Evolutionary conservation across 495 filamentous ascomycete species (phyloP).

Genomic region (Penicillium parvum): DNA sequence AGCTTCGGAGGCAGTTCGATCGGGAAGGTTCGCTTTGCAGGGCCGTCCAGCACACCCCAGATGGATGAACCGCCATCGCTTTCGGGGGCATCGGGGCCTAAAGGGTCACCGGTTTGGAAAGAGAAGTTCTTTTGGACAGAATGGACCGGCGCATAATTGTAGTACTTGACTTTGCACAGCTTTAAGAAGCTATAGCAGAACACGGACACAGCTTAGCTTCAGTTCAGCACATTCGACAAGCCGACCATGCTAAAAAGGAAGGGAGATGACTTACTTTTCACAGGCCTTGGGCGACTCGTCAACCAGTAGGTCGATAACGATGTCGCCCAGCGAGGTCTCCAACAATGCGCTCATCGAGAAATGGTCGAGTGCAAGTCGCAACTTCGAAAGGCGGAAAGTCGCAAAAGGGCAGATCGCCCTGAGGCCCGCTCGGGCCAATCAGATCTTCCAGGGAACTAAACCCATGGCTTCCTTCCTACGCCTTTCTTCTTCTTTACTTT

Average conservation of each 20-base stretch:
- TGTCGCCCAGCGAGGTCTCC: constrained; percentile 87
- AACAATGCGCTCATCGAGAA: constrained; percentile 69
- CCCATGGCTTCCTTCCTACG: not conserved
- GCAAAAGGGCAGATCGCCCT: no score
- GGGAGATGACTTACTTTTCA: constrained; percentile 64
- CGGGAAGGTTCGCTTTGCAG: constrained; percentile 72
- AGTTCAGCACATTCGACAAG: constrained; percentile 36
- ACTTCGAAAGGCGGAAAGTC: no score
- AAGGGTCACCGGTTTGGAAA: constrained; percentile 90
- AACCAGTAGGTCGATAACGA: constrained; percentile 86
- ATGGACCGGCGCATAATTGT: constrained; percentile 90
- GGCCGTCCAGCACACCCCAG: constrained; percentile 77
- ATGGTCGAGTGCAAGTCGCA: not conserved
- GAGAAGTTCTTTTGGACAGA: constrained; percentile 87
- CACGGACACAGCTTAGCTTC: constrained; percentile 48
- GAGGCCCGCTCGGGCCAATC: not conserved
- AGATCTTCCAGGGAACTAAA: not conserved
- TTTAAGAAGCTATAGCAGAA: constrained; percentile 74
- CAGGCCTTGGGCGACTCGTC: constrained; percentile 84
- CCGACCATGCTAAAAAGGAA: no score
- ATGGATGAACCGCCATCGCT: constrained; percentile 90
- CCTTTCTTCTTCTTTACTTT: not conserved
- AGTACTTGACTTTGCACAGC: constrained; percentile 96
- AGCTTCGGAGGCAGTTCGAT: constrained; percentile 77
- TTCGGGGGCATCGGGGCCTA: constrained; percentile 73